phyloP scores from a whole-genome alignment of 495 filamentous ascomycete genomes.

The Beverwykella pulmonaria region DNA sequence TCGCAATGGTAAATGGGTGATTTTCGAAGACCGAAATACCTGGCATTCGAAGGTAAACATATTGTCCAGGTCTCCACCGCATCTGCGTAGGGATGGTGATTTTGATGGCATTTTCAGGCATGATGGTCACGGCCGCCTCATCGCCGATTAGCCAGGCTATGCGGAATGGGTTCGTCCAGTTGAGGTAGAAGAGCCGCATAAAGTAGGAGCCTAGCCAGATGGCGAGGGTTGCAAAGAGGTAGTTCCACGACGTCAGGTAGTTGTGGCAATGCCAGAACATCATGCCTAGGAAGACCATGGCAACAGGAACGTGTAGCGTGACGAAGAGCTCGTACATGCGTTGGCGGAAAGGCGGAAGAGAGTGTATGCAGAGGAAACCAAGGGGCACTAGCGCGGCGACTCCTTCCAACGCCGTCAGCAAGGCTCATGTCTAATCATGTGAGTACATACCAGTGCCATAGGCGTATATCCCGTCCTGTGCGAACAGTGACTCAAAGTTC shows the following conservation, averaged over 20 bases:
- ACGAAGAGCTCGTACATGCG: constrained; percentile 83
- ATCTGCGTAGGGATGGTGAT: constrained; percentile 91
- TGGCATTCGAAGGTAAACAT: constrained; percentile 91
- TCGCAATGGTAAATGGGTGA: constrained; percentile 94
- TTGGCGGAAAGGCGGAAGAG: constrained; percentile 67
- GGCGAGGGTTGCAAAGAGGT: constrained; percentile 78
- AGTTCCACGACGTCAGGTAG: constrained; percentile 87
- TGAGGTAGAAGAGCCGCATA: constrained; percentile 63
- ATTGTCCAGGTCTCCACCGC: constrained; percentile 91
- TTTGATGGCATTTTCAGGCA: constrained; percentile 90
- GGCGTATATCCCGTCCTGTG: constrained; percentile 61
- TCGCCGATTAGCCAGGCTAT: constrained; percentile 83
- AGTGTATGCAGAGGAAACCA: constrained; percentile 78
- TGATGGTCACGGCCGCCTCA: constrained; percentile 79
- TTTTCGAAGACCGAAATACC: constrained; percentile 87
- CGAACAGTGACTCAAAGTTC: constrained; percentile 67
- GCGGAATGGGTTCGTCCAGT: constrained; percentile 82
- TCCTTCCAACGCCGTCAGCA: constrained; percentile 47
- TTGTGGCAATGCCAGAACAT: constrained; percentile 97
- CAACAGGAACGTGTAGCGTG: constrained; percentile 75
- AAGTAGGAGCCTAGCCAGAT: constrained; percentile 69
- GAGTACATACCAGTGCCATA: constrained; percentile 70
- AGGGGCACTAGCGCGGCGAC: constrained; percentile 84
- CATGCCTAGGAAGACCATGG: constrained; percentile 77
- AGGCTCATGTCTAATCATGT: background rate